A percentile compares a stretch with the other conserved stretches of the same genome.
phyloP scores from a whole-genome alignment of 495 filamentous ascomycete species.

The Lophiotrema nucula region DNA sequence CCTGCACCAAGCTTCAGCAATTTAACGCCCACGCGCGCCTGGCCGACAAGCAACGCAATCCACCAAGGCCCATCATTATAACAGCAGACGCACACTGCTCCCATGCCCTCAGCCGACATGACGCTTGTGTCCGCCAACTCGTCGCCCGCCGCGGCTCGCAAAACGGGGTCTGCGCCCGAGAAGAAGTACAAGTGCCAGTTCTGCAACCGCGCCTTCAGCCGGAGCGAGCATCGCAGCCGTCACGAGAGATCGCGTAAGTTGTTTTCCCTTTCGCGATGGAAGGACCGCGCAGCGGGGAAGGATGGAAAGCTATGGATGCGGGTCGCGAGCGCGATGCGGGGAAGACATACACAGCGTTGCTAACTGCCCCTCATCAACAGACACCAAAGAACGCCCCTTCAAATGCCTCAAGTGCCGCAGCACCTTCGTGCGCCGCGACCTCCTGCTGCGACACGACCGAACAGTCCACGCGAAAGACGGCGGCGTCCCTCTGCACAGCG shows the following conservation, averaged over 20 bases:
- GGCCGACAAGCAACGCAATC: conserved; percentile 23
- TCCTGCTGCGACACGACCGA: conserved; percentile 93
- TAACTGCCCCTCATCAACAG: conserved; percentile 51
- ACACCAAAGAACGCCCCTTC: conserved; percentile 98
- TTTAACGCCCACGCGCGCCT: conserved; percentile 33
- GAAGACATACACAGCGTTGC: conserved; percentile 24
- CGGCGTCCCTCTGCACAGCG: conserved; percentile 89
- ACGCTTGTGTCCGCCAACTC: conserved; percentile 34
- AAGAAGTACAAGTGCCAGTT: conserved; percentile 99
- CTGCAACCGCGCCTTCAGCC: conserved; percentile 93
- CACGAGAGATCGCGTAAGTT: conserved; percentile 98
- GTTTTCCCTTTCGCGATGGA: conserved; percentile 10
- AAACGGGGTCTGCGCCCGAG: conserved; percentile 60
- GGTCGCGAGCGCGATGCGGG: conserved; percentile 29
- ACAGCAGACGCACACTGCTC: background rate
- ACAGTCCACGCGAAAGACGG: conserved; percentile 99
- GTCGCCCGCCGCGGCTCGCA: conserved; percentile 35
- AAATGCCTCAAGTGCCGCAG: conserved; percentile 97
- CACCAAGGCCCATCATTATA: conserved; percentile 5
- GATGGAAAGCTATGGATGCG: conserved; percentile 15
- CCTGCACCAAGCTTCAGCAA: conserved; percentile 18
- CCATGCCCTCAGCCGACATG: conserved; percentile 38
- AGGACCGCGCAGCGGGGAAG: background rate
- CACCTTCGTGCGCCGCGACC: conserved; percentile 95
- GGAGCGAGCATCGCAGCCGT: conserved; percentile 94